Evolutionary conservation across 768 basidiomycete genomes (phyloP).

Genomic region (Suillus variegatus): DNA sequence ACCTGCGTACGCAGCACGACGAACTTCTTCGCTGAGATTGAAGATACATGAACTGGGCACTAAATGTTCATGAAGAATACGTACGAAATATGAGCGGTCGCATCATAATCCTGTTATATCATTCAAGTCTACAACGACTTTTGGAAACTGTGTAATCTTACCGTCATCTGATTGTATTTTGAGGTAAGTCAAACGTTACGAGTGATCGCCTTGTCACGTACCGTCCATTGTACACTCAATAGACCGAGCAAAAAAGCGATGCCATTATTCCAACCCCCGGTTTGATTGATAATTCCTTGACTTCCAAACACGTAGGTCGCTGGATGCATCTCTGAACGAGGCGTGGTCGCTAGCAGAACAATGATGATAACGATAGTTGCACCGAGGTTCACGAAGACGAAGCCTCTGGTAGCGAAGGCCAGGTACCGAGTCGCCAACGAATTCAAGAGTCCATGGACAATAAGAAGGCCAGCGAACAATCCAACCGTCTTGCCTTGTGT

Average conservation of each 20-base stretch:
- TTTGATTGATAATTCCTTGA: constrained; percentile 72
- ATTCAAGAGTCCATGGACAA: constrained; percentile 72
- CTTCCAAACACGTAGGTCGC: constrained; percentile 81
- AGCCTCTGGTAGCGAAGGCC: constrained; percentile 70
- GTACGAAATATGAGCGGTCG: constrained; percentile 81
- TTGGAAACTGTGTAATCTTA: constrained; percentile 25
- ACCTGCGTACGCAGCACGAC: constrained; percentile 78
- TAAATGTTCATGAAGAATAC: constrained; percentile 24
- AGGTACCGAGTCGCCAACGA: constrained; percentile 75
- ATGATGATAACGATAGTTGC: constrained; percentile 84
- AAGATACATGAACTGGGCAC: background rate
- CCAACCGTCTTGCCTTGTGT: constrained; percentile 71
- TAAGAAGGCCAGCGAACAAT: constrained; percentile 72
- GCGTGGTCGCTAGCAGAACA: constrained; percentile 74
- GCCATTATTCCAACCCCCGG: constrained; percentile 78
- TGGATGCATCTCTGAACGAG: constrained; percentile 76
- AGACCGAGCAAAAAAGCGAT: constrained; percentile 85
- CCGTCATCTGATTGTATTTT: constrained; percentile 51
- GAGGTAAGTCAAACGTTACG: background rate
- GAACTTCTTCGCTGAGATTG: constrained; percentile 68
- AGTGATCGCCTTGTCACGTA: constrained; percentile 33
- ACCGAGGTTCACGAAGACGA: constrained; percentile 88
- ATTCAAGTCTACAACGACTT: background rate
- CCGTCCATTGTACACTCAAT: constrained; percentile 87
- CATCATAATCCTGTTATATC: constrained; percentile 67